Evolutionary conservation across 108 stramenopile species (phyloP), one percentile per base, ranked within the genome.

Genomic region (Bacterosira constricta): DNA sequence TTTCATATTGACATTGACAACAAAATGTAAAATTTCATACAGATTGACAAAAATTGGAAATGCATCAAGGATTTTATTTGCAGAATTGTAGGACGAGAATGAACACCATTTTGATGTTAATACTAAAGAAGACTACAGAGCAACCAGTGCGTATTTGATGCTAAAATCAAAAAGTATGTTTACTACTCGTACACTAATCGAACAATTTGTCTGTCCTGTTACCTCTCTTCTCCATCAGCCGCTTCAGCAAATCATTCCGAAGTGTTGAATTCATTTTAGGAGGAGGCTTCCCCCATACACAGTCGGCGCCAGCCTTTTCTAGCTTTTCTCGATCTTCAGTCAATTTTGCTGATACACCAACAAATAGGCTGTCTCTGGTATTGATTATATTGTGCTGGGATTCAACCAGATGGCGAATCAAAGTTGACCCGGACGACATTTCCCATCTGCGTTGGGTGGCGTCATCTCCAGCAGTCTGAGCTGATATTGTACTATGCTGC

Each of bases 251-350:
- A 6, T 85, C 56, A 47, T 81, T 85, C 25, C 88, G 58, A 34
- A 87, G 73, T 15, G 63, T 38, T 12, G 32, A 56, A 50, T 83
- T 76, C 59, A 89, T 82, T 15, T 69, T 59, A 9, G 88, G 88
- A 26, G 86, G 86, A 4, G 88, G 88, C 46, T 87, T 89, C 18
- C 84, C 83, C 84, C 86, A 89, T 10, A 87, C 56, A 57, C 85
- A 47, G 63, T 89, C 88, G n/a, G 86, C 79, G 26, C 86, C 86
- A 32, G 78, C 75, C 49, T 69, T 42, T 30, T 49, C 47, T 13
- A 89, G 45, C 32, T 44, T 46, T 12, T 66, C 69, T 47, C 62
- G 46, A 67, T 87, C 79, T 15, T 75, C 59, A 15, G 70, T 42
- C 23, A 82, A 58, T 15, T 72, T 63, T 18, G 85, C 77, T 15